Evolutionary conservation across 2,329 filamentous ascomycete genomes (phyloP).

Genomic region (Exophiala alcalophila): DNA sequence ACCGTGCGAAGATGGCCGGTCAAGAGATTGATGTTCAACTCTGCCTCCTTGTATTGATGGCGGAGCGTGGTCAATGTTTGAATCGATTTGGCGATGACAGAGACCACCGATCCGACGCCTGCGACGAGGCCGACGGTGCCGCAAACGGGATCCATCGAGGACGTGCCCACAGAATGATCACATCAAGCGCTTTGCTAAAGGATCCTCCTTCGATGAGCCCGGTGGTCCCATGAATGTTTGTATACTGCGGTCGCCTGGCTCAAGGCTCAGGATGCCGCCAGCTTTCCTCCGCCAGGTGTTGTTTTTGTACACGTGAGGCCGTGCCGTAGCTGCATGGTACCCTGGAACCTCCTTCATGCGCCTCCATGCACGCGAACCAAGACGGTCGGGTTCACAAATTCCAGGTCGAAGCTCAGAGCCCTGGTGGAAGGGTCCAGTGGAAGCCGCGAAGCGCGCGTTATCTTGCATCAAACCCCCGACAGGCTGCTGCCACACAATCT

Average conservation of each 20-base stretch:
- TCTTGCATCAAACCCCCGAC: constrained; percentile 16
- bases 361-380: too few species aligned
- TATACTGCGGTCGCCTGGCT: too few species aligned
- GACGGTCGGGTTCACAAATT: too few species aligned
- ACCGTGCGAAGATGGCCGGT: constrained; percentile 26
- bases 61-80: constrained; percentile 22
- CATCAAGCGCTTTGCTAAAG: too few species aligned
- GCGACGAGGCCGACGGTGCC: constrained; percentile 21
- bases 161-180: too few species aligned
- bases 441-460: constrained; percentile 14
- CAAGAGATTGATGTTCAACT: constrained; percentile 25
- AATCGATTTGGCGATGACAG: constrained; percentile 24
- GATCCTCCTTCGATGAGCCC: too few species aligned
- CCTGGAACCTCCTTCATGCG: too few species aligned
- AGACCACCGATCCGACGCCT: constrained; percentile 23
- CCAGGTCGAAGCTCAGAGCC: not conserved
- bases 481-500: not conserved
- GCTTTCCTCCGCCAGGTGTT: too few species aligned
- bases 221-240: too few species aligned
- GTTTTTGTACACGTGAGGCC: too few species aligned
- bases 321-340: too few species aligned
- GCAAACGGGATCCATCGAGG: constrained; percentile 16
- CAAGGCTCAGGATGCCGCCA: too few species aligned
- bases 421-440: not conserved
- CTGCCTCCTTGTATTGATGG: constrained; percentile 22